phyloP scores from a whole-genome alignment of 2,329 filamentous ascomycete species.

The Epicoccum nigrum region DNA sequence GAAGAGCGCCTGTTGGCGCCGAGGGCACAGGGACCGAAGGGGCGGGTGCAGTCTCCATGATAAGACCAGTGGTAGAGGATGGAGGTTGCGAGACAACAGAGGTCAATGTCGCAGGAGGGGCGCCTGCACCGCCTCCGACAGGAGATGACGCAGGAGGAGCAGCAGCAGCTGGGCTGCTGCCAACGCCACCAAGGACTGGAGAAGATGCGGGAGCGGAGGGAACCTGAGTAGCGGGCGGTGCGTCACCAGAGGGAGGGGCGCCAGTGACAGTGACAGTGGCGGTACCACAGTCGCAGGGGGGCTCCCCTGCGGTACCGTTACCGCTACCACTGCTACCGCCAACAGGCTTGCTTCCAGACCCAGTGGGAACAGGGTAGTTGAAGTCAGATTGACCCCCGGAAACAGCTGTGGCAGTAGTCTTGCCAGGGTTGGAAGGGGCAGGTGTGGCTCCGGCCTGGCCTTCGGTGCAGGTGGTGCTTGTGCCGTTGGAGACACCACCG shows the following conservation, averaged over 20 bases:
- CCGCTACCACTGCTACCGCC: not conserved
- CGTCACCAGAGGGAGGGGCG: slow-evolving; percentile 28
- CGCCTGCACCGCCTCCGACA: slow-evolving; percentile 1
- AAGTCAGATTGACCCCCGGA: slow-evolving; percentile 19
- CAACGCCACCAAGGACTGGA: slow-evolving; percentile 10
- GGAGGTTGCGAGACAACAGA: slow-evolving; percentile 21
- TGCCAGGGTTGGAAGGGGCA: slow-evolving; percentile 1
- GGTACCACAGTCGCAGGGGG: slow-evolving; percentile 35
- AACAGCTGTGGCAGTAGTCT: slow-evolving; percentile 10
- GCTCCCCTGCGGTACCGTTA: slow-evolving; percentile 10
- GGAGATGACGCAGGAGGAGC: slow-evolving; percentile 16
- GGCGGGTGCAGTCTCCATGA: slow-evolving; percentile 36
- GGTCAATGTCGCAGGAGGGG: slow-evolving; percentile 8
- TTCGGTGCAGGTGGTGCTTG: slow-evolving; percentile 23
- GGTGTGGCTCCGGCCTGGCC: slow-evolving; percentile 11
- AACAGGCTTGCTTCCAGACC: slow-evolving; percentile 4
- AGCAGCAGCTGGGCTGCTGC: not conserved
- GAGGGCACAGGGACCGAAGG: slow-evolving; percentile 30
- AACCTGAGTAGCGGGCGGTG: slow-evolving; percentile 22
- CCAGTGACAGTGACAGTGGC: slow-evolving; percentile 39
- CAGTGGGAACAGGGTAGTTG: slow-evolving; percentile 21
- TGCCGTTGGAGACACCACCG: slow-evolving; percentile 9
- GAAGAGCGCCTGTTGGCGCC: slow-evolving; percentile 28
- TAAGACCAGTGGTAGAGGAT: slow-evolving; percentile 33
- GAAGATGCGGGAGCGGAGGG: slow-evolving; percentile 21